Evolutionary conservation across 495 filamentous ascomycete genomes (phyloP), one percentile per base, ranked within the genome.

Genomic region (Annulohypoxylon maeteangense): DNA sequence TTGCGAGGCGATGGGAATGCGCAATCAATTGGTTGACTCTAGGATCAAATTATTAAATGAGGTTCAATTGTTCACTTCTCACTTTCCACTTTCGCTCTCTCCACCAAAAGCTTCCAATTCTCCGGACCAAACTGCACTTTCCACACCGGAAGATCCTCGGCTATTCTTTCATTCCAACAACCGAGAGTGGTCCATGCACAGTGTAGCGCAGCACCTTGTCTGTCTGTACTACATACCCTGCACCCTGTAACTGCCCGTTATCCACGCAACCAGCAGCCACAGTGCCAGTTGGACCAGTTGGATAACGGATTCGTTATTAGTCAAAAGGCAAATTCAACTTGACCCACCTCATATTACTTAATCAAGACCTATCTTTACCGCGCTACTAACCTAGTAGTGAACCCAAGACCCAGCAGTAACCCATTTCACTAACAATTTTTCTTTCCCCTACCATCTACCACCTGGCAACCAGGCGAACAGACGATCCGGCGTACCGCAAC

Each of bases 21-120:
- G 76, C 75, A 75, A 81, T 75, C 75, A 78, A 78, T 80, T 77
- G 74, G 71, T 71, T 40, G 79, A 71, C 67, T 65, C 67, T 65
- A 38, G 65, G 65, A 74, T 74, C 65, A 54, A 61, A 40, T 60
- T 31, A 32, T 72, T 69, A 54, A 53, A 62, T 63, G 75, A 66
- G 50, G 57, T 67, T 57, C 59, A 59, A 56, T 79, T 79, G 74
- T 81, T 81, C 60, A 65, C 67, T 72, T 70, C 62, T 73, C 68
- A 50, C 27, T 68, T 34, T 32, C 27, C 20, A 18, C 22, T 58
- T 69, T 71, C 62, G 32, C 74, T 64, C 59, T 69, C 68, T 27
- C 45, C 44, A 61, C 34, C 57, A 54, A 55, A 65, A 56, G 38
- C 51, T 57, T 56, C 57, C 38, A 45, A 45, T 8, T 20, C 29